Conservation (phyloP, 2,329 filamentous ascomycete species). For the Alternaria sp. region DNA sequence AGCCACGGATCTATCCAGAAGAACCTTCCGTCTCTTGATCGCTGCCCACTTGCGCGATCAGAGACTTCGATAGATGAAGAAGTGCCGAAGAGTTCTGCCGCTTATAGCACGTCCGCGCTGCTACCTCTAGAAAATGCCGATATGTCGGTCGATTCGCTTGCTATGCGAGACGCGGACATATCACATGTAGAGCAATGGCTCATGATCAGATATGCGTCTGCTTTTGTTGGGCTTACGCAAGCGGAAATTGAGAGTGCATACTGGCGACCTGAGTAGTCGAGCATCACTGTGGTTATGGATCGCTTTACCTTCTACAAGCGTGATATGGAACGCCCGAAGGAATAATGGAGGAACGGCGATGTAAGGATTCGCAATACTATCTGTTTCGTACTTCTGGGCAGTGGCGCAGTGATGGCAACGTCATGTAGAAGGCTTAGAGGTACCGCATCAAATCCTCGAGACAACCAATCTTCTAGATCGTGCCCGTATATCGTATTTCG, state of each 20-base stretch:
- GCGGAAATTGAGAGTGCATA: neutral
- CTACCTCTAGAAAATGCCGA: neutral
- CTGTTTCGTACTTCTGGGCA: neutral
- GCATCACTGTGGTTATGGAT: neutral
- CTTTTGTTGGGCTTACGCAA: neutral
- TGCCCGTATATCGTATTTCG: conserved; percentile 1
- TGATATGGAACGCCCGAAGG: neutral
- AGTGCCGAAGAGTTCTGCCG: neutral
- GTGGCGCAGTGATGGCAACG: neutral
- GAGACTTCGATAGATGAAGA: neutral
- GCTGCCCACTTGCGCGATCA: neutral
- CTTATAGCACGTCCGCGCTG: neutral
- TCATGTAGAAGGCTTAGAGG: neutral
- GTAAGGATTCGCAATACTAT: neutral
- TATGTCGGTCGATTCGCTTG: neutral
- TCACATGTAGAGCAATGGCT: conserved; percentile 2
- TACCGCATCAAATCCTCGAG: neutral
- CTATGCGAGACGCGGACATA: neutral
- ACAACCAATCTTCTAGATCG: neutral
- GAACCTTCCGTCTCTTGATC: neutral
- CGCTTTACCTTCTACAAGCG: neutral
- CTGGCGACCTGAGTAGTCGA: neutral
- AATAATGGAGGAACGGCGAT: neutral
- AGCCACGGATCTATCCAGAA: neutral
- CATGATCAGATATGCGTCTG: neutral